phyloP scores from a whole-genome alignment of 176 grass and related monocot genomes.

The Typha latifolia region DNA sequence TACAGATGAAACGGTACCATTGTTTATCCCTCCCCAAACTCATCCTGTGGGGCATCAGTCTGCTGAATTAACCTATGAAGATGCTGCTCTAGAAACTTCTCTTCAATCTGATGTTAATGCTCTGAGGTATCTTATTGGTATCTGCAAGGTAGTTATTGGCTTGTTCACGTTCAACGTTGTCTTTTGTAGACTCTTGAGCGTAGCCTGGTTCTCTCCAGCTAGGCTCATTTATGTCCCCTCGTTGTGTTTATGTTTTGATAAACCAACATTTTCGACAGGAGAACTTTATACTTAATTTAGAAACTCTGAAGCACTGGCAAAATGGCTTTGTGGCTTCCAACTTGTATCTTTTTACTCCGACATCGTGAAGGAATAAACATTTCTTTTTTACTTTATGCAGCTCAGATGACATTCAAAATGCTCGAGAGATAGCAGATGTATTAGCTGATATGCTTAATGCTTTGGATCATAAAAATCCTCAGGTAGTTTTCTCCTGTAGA shows the following conservation, averaged over 20 bases:
- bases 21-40: constrained; percentile 90
- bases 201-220: not conserved
- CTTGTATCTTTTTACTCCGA: not conserved
- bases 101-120: constrained; percentile 61
- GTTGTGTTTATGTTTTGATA: no score
- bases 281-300: no score
- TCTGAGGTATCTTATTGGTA: constrained; percentile 46
- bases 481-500: constrained; percentile 48
- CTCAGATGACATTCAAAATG: constrained; percentile 83
- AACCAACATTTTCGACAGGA: no score
- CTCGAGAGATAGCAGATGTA: constrained; percentile 84
- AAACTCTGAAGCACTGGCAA: not conserved
- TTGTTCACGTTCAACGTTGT: constrained; percentile 15
- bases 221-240: no score
- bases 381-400: constrained; percentile 28
- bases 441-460: constrained; percentile 95
- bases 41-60: constrained; percentile 58
- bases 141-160: not conserved
- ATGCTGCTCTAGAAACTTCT: constrained; percentile 66
- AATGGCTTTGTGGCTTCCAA: constrained; percentile 1
- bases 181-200: not conserved
- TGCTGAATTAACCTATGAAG: constrained; percentile 52
- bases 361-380: not conserved
- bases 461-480: constrained; percentile 68
- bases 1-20: constrained; percentile 52